phyloP scores from a whole-genome alignment of 441 rosid species.

The Arabidopsis lyrata region DNA sequence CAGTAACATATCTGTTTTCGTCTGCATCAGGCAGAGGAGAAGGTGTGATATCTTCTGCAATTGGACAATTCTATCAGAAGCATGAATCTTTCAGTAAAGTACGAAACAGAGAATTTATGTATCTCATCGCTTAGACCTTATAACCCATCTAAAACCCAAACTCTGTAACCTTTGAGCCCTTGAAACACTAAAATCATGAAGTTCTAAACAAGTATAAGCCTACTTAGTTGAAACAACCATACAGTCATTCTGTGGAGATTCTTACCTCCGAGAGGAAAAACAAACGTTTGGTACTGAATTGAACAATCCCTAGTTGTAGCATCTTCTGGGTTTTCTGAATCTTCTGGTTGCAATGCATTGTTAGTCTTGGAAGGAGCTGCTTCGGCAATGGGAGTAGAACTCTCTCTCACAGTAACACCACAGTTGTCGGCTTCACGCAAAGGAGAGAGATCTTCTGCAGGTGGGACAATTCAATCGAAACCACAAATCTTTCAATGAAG shows the following conservation, averaged over 20 bases:
- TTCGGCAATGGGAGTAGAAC: constrained; percentile 15
- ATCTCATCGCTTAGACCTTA: not conserved
- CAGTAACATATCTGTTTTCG: constrained; percentile 7
- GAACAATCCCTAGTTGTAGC: constrained; percentile 32
- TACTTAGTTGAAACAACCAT: constrained; percentile 1
- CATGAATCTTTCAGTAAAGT: constrained; percentile 2
- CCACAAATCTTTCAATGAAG: not conserved
- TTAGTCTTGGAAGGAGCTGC: constrained; percentile 25
- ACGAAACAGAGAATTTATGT: not conserved
- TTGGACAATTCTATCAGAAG: constrained; percentile 19
- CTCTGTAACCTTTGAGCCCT: constrained; percentile 1
- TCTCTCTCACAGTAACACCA: constrained; percentile 38
- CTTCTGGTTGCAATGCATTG: constrained; percentile 35
- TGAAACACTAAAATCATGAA: constrained; percentile 4
- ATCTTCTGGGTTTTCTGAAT: constrained; percentile 35
- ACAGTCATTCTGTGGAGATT: constrained; percentile 2
- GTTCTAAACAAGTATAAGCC: constrained; percentile 10
- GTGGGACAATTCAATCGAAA: constrained; percentile 8
- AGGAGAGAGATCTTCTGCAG: constrained; percentile 49
- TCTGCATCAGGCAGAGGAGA: constrained; percentile 42
- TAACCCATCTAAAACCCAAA: not conserved
- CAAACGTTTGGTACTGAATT: constrained; percentile 54
- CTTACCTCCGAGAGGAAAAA: constrained; percentile 70
- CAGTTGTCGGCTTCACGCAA: constrained; percentile 31
- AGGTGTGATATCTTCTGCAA: constrained; percentile 51